Evolutionary conservation across 805 yeast species (phyloP), one percentile per base, ranked within the genome.

Genomic region (Kluyveromyces wickerhamii): DNA sequence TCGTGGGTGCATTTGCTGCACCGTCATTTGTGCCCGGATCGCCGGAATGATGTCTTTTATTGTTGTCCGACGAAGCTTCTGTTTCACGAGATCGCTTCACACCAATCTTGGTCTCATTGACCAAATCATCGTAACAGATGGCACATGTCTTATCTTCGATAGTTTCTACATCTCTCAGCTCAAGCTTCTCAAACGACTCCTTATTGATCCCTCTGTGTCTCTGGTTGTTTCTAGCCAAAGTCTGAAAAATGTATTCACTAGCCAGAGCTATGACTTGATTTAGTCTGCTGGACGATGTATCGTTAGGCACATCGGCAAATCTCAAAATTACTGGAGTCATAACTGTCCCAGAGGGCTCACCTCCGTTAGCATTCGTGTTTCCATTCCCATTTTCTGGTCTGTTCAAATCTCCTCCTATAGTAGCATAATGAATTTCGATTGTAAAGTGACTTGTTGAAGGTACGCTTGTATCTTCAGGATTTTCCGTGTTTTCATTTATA

Each of bases 181-280:
- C 71, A 36, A 79, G 65, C 5, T 63, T 58, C 21, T 70, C 70
- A 56, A 80, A 79, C 21, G 62, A 63, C 17, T 70, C 71, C 15
- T 64, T 54, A 0, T 79, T 60, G 4, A 78, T 63, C 7, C 85
- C 84, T 23, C 67, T 63, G 13, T 67, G 62, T 36, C 64, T 66
- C 37, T 67, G 63, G 20, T 69, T 59, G 25, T 70, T 65, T 14
- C 71, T 67, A 4, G 73, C 65, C 23, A 79, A 71, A 11, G 84
- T 74, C 25, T 79, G 62, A 52, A 78, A 66, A 1, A 87, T 87
- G 55, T 80, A 67, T 17, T 76, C 74, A 0, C 88, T 78, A 2
- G 87, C 86, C 37, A 80, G 57, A 18, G 78, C 63, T 9, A 81
- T 71, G 36, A 80, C 65, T 22, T 72, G 74, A 47, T 74, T 77